phyloP scores from a whole-genome alignment of 2,329 filamentous ascomycete species.

The Cytospora piceae region DNA sequence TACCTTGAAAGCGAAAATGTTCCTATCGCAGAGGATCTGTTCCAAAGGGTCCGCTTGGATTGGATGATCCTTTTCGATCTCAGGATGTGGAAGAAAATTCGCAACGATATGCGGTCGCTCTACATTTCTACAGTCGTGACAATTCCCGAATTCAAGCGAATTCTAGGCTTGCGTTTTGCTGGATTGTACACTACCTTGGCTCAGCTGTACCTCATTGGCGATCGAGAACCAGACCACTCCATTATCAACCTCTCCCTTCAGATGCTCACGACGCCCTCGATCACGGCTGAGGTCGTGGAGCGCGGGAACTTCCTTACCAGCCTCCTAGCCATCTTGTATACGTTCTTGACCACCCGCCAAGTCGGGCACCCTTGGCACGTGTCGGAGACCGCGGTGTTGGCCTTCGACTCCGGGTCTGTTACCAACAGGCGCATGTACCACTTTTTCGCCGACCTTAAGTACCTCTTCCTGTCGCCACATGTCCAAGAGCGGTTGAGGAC shows the following conservation, averaged over 20 bases:
- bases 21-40: conserved; percentile 81
- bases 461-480: conserved; percentile 84
- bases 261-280: conserved; percentile 94
- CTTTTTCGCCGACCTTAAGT: conserved; percentile 94
- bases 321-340: conserved; percentile 94
- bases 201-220: conserved; percentile 92
- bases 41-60: conserved; percentile 86
- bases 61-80: conserved; percentile 95
- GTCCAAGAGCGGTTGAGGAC: conserved; percentile 83
- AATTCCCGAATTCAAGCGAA: conserved; percentile 93
- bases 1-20: conserved; percentile 66
- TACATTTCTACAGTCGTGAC: conserved; percentile 97
- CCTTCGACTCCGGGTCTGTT: conserved; percentile 92
- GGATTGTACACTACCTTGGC: conserved; percentile 92
- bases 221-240: conserved; percentile 94
- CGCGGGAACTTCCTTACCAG: conserved; percentile 95
- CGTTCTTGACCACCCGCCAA: conserved; percentile 93
- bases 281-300: conserved; percentile 93
- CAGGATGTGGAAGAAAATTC: conserved; percentile 93
- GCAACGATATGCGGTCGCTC: conserved; percentile 86
- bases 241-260: conserved; percentile 98
- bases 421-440: conserved; percentile 96
- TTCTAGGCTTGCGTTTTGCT: conserved; percentile 90
- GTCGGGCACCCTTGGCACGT: conserved; percentile 93
- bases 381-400: conserved; percentile 80